Base-by-base conservation (phyloP, 768 basidiomycete species). In the Rhizopogon sp. region DNA sequence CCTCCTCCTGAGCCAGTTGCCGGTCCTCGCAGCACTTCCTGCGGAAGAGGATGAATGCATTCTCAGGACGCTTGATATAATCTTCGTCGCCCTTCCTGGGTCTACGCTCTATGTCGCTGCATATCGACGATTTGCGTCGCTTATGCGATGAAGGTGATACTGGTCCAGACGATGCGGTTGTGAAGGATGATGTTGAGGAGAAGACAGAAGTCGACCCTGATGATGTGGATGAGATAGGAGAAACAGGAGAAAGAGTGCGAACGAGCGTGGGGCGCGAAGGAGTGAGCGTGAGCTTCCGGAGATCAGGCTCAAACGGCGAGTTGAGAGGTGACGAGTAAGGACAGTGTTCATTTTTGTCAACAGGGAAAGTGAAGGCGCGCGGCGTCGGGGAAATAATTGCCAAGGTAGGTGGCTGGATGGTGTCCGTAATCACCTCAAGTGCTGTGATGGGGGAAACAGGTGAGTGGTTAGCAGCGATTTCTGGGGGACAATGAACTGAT, bases 11-110 rank as follows among this genome's bases (percentile, higher is more conserved):
- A 43, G 78, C 78, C 13, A 74, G 72, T 67, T 86, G 82, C 35
- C 83, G 81, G 50, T 87, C 84, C 70, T 87, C 84, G 70, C 84
- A 88, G 71, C 85, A 88, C 63, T 86, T 83, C 62, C 87, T 80
- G 53, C 88, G 82, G 79, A 90, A 90, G 53, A 90, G 79, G 67
- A 90, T 90, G 76, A 90, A 90, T 7, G 88, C 88, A 64, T 90
- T 90, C 72, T 88, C 86, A 2, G 88, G 88, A 42, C 88, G 83
- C 70, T 89, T 89, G 74, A 90, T 83, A 65, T 90, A 90, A 69
- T 88, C 87, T 47, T 87, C 86, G 70, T 90, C 88, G 61, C 88
- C 88, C 74, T 85, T 77, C 68, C 74, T 76, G 8, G 77, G 70
- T 54, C 70, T 61, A 60, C 81, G 81, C 57, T 84, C 83, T 63